Evolutionary conservation across 345 rosid species (phyloP), one percentile per base, ranked within the genome.

Genomic region (Aurinia saxatilis): DNA sequence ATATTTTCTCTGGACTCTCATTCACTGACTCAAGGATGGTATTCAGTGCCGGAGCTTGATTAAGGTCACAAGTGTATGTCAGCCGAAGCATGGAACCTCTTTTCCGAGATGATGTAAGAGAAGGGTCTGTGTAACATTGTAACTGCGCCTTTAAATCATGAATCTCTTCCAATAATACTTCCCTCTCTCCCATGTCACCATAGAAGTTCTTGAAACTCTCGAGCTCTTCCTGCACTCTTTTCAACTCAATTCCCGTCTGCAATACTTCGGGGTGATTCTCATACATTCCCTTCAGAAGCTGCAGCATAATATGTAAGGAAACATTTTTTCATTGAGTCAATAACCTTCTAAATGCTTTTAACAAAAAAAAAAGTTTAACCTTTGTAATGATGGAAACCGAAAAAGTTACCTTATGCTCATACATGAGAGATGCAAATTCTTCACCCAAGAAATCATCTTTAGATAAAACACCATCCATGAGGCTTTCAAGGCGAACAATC

Each of bases 391-490:
- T 13, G 56, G 25, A 36, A 63, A 40, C 48, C 47, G 33, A 0
- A 5, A 42, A 40, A 27, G 12, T 52, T 71, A 90, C 99, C 83
- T 84, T 82, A 63, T 84, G 78, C 75, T 95, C 99, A 59, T 84
- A 83, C 73, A 65, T 69, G 57, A 90, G 84, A n/a, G 96, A 77
- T 63, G 72, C 83, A 34, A 82, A 78, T 69, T 90, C 98, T 75
- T 88, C 95, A 50, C 79, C 95, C 80, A 95, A 73, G 70, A 83
- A 95, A 63, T 90, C 99, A 47, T 90, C 85, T 21, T 88, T 59
- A 12, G 96, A 81, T 73, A 95, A 82, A 69, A 90, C 93, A 54
- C 99, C 98, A 70, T 88, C 98, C 95, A 95, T 82, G 47, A 95
- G 96, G 78, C 95, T 72, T 78, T 90, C 98, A 46, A 95, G 91